Evolutionary conservation across 768 basidiomycete genomes (phyloP).

Genomic region (Boletellus ananiceps): DNA sequence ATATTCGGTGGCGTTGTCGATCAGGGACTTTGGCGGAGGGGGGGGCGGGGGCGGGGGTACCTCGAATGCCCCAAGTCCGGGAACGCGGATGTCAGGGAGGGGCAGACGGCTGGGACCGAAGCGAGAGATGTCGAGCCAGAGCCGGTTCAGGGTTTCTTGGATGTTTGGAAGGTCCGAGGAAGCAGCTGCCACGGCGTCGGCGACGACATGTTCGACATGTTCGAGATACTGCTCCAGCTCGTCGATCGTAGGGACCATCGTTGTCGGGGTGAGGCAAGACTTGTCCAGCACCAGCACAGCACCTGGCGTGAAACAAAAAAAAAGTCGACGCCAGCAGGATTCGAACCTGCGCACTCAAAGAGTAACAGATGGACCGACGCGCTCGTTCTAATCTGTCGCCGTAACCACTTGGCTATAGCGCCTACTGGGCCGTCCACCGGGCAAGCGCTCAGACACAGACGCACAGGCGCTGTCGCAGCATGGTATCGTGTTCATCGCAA

Average conservation of each 20-base stretch:
- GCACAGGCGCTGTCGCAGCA: too few relatives aligned
- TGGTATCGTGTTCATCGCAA: background rate
- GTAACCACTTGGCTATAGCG: slow-evolving; percentile 80
- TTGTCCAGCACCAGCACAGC: slow-evolving; percentile 14
- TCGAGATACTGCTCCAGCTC: slow-evolving; percentile 69
- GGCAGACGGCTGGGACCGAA: slow-evolving; percentile 60
- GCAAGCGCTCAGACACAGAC: background rate
- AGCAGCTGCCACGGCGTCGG: slow-evolving; percentile 50
- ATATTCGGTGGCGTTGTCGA: slow-evolving; percentile 50
- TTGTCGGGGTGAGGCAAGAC: background rate
- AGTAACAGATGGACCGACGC: slow-evolving; percentile 48
- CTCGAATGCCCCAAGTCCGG: slow-evolving; percentile 66
- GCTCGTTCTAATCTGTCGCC: slow-evolving; percentile 64
- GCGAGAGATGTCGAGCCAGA: slow-evolving; percentile 77
- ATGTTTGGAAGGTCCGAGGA: slow-evolving; percentile 59
- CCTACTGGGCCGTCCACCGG: slow-evolving; percentile 18
- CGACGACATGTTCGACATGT: slow-evolving; percentile 59
- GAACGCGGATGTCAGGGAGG: slow-evolving; percentile 52
- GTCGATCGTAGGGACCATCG: slow-evolving; percentile 45
- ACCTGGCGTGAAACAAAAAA: slow-evolving; percentile 1
- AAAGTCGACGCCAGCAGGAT: slow-evolving; percentile 56
- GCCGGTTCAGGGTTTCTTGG: slow-evolving; percentile 58
- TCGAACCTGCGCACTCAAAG: slow-evolving; percentile 68
- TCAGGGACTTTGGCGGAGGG: slow-evolving; percentile 45
- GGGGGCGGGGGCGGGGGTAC: slow-evolving; percentile 60